phyloP scores from a whole-genome alignment of 805 yeast genomes.

The Pichia manshurica region DNA sequence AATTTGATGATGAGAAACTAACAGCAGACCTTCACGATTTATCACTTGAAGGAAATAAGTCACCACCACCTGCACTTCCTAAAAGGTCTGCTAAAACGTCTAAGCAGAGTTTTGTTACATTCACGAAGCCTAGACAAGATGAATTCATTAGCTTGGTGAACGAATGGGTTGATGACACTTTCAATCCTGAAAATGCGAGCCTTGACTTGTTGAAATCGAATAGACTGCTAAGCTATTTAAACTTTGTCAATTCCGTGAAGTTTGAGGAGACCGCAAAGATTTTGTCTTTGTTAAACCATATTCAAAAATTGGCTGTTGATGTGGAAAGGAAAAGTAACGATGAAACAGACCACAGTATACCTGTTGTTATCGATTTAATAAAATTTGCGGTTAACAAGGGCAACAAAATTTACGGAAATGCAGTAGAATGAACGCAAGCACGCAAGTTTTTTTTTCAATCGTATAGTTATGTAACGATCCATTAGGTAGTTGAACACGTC shows the following conservation, averaged over 20 bases:
- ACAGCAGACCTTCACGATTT: not conserved
- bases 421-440: not conserved
- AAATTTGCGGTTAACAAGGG: constrained; percentile 21
- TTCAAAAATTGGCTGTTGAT: not conserved
- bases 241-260: constrained; percentile 35
- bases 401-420: constrained; percentile 11
- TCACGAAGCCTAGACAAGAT: constrained; percentile 37
- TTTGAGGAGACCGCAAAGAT: constrained; percentile 8
- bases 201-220: constrained; percentile 31
- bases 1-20: constrained; percentile 13
- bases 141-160: constrained; percentile 41
- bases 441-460: not conserved
- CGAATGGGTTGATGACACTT: constrained; percentile 33
- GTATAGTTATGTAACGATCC: no score
- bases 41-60: not conserved
- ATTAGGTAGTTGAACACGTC: no score
- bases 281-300: not conserved
- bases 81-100: constrained; percentile 16
- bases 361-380: constrained; percentile 15
- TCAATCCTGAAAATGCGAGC: constrained; percentile 15
- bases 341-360: not conserved
- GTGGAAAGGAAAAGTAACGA: not conserved
- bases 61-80: not conserved
- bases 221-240: constrained; percentile 50
- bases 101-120: constrained; percentile 41